phyloP scores from a whole-genome alignment of 2,329 filamentous ascomycete species.

The Trichoderma lentiforme region DNA sequence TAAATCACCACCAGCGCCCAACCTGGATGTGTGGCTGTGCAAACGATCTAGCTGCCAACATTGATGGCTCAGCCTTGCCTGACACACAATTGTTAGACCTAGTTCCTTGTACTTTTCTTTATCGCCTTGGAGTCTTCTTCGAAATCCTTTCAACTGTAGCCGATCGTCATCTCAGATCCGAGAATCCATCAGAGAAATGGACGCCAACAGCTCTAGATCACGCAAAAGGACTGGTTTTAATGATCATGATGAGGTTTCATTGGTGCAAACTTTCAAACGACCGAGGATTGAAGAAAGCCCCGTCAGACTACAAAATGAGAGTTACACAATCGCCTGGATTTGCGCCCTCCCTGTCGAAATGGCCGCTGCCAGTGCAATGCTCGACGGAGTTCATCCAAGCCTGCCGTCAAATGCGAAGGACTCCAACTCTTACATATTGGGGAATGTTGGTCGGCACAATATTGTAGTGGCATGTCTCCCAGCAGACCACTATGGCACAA shows the following conservation, averaged over 20 bases:
- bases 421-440: neutral
- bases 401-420: neutral
- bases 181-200: neutral
- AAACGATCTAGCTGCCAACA: no score
- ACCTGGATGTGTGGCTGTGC: no score
- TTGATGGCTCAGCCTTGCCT: no score
- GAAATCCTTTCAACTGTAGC: no score
- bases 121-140: no score
- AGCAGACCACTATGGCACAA: constrained; percentile 25
- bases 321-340: neutral
- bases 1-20: no score
- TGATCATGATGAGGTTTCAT: neutral
- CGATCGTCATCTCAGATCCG: no score
- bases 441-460: neutral
- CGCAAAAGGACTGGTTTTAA: accelerated
- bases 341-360: neutral
- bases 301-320: neutral
- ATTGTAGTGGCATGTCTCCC: neutral
- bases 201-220: neutral
- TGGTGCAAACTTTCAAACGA: neutral
- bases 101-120: no score
- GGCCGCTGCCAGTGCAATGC: neutral
- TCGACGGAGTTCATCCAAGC: neutral
- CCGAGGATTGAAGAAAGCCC: neutral
- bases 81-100: no score